phyloP scores from a whole-genome alignment of 164 flowering plant genomes.

The Aristolochia californica region DNA sequence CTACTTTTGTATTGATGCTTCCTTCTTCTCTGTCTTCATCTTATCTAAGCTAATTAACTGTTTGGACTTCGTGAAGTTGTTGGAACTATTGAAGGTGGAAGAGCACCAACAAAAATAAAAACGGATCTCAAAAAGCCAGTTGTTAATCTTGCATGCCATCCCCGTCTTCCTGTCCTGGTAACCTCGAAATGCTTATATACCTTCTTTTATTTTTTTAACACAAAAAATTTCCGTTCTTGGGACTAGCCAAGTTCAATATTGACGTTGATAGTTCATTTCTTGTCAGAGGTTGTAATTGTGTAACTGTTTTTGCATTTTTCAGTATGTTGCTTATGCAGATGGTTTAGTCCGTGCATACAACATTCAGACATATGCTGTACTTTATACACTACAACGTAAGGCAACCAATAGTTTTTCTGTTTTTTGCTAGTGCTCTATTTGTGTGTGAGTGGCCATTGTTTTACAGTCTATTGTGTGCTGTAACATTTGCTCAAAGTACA shows the following conservation, averaged over 20 bases:
- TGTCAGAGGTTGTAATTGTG: conserved; percentile 3
- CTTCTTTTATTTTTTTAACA: background rate
- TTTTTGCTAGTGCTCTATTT: background rate
- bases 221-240: background rate
- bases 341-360: conserved; percentile 95
- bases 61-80: conserved; percentile 54
- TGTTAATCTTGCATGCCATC: conserved; percentile 97
- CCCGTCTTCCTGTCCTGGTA: conserved; percentile 95
- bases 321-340: conserved; percentile 99
- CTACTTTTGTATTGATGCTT: background rate
- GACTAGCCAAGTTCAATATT: background rate
- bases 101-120: conserved; percentile 93
- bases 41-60: conserved; percentile 12
- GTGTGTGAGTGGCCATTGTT: too few relatives aligned
- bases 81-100: conserved; percentile 96
- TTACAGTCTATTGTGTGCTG: too few relatives aligned
- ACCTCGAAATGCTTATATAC: background rate
- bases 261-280: background rate
- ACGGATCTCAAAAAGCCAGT: conserved; percentile 94
- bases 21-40: background rate
- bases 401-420: conserved; percentile 5
- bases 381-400: conserved; percentile 92
- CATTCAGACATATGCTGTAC: conserved; percentile 90
- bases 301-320: conserved; percentile 11
- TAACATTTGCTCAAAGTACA: too few relatives aligned